Conservation (phyloP, 192 early-diverging fungal genomes). For the Backusella liffmaniae region DNA sequence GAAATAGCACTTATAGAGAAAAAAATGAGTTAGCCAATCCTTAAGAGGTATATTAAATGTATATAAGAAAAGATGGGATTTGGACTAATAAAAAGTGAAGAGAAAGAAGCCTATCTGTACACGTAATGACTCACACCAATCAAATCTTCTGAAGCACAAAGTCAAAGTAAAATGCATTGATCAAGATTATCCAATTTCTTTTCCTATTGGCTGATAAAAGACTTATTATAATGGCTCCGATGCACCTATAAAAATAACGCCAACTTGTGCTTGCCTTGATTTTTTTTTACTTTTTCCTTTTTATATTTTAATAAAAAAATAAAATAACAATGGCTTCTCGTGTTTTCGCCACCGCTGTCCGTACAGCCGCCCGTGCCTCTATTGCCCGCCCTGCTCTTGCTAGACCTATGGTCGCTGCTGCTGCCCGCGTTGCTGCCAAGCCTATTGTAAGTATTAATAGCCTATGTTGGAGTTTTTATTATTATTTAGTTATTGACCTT, state of each 20-base stretch:
- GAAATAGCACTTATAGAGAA: neutral
- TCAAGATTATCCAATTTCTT: neutral
- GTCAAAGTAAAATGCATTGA: conserved; percentile 15
- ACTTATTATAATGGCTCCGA: conserved; percentile 2
- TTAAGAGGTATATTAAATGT: conserved; percentile 1
- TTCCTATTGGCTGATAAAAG: conserved; percentile 19
- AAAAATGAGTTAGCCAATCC: neutral
- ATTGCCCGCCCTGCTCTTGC: conserved; percentile 25
- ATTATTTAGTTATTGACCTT: conserved; percentile 81
- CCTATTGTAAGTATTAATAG: conserved; percentile 14
- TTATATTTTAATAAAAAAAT: neutral
- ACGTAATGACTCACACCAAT: conserved; percentile 32
- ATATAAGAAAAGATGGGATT: conserved; percentile 7
- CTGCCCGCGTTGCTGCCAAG: conserved; percentile 23
- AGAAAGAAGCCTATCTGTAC: neutral
- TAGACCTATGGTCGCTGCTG: conserved; percentile 26
- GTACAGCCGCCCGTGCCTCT: conserved; percentile 31
- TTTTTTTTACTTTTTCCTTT: conserved; percentile 5
- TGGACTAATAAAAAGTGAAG: conserved; percentile 5
- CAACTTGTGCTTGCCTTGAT: neutral
- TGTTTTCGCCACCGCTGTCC: conserved; percentile 32
- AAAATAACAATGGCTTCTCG: conserved; percentile 32
- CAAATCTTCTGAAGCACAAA: neutral
- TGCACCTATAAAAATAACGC: conserved; percentile 7
- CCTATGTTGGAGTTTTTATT: conserved; percentile 63